Conservation (phyloP, 1,284 basidiomycete genomes). For the Wallemia hederae region DNA sequence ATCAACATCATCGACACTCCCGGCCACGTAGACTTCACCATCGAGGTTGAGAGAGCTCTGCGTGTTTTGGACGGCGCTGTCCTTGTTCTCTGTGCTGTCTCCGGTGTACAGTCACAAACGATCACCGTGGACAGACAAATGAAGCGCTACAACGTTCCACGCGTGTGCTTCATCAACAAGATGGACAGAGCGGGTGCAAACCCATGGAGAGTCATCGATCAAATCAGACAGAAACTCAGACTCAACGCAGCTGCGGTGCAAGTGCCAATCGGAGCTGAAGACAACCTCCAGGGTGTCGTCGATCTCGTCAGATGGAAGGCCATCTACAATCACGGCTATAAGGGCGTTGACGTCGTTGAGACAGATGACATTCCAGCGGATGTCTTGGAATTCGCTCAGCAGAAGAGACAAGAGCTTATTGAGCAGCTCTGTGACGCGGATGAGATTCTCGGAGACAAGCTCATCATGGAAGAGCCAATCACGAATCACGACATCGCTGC, state of each 20-base stretch:
- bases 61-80: conserved; percentile 92
- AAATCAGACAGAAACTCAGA: conserved; percentile 71
- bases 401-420: conserved; percentile 68
- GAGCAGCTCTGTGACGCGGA: conserved; percentile 91
- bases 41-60: conserved; percentile 89
- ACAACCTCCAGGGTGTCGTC: conserved; percentile 62
- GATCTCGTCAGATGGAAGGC: conserved; percentile 88
- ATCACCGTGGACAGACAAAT: conserved; percentile 98
- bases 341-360: conserved; percentile 61
- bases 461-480: conserved; percentile 58
- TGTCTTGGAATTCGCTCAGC: conserved; percentile 37
- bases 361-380: conserved; percentile 63
- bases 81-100: conserved; percentile 82
- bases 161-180: conserved; percentile 95
- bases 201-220: conserved; percentile 77
- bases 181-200: conserved; percentile 98
- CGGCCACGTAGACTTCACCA: conserved; percentile 97
- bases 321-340: conserved; percentile 76
- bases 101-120: conserved; percentile 92
- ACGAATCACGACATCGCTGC: conserved; percentile 40
- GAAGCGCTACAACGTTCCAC: conserved; percentile 80
- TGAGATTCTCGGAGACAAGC: conserved; percentile 69
- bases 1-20: conserved; percentile 99
- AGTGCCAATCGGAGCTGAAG: conserved; percentile 78
- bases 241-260: conserved; percentile 88